A percentile compares a stretch with the other conserved stretches of the same genome.
Evolutionary conservation across 148 eudicot genomes (phyloP).

Genomic region (Pharnaceum exiguum): DNA sequence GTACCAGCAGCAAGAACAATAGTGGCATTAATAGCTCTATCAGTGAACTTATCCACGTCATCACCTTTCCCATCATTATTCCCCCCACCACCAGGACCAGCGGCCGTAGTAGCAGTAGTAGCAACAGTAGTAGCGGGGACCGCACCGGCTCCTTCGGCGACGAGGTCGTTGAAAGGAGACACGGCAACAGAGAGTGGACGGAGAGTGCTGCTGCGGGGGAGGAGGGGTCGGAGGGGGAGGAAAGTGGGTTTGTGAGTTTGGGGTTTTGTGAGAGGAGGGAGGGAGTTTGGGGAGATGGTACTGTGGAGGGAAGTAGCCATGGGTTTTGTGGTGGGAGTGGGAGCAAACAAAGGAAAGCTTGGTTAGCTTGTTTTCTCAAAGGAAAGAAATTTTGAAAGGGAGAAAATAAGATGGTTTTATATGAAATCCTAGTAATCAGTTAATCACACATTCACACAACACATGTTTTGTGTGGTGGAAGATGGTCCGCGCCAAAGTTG

Average conservation of each 20-base stretch:
- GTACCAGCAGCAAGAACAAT: slow-evolving; percentile 84
- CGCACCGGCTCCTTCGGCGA: no score
- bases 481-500: no score
- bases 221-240: no score
- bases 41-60: slow-evolving; percentile 42
- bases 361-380: slow-evolving; percentile 27
- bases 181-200: no score
- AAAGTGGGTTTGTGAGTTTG: no score
- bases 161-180: no score
- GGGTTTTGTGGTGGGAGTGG: not conserved
- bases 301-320: slow-evolving; percentile 32
- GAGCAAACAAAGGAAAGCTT: slow-evolving; percentile 11
- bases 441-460: no score
- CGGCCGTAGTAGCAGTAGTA: slow-evolving; percentile 11
- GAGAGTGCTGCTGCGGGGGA: no score
- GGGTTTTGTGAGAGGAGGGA: slow-evolving; percentile 27
- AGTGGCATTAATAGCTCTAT: slow-evolving; percentile 78
- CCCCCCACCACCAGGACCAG: slow-evolving; percentile 13
- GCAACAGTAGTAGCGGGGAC: no score
- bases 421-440: not conserved
- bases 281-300: slow-evolving; percentile 12
- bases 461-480: slow-evolving; percentile 5
- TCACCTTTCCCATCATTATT: slow-evolving; percentile 28
- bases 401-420: not conserved
- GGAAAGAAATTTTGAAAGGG: not conserved